Evolutionary conservation across 352 stramenopile species (phyloP), one percentile per base, ranked within the genome.

Genomic region (Hyaloperonospora brassicae): DNA sequence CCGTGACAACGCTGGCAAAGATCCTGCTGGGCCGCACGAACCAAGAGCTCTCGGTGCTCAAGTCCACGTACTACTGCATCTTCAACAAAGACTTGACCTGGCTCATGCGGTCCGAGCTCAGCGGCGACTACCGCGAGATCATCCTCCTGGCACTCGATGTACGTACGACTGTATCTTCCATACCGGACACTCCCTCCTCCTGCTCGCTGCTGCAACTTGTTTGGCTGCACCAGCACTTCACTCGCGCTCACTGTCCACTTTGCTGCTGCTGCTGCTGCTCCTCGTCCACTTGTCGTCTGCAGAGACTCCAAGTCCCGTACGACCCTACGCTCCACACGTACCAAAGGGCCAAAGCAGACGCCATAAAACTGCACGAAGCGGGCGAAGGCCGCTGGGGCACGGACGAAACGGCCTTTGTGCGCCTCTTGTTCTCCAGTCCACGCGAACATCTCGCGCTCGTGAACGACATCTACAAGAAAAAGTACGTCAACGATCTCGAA

Each of bases 381-480:
- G 80, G 80, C 13, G 65, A 88, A 57, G 78, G 78, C 35, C 79
- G 76, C 50, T 87, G 73, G 80, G 78, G 78, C 27, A 91, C 80
- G 23, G 80, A 89, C 25, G 80, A 91, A 47, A 73, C 66, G 22
- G 68, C 70, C 1, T 89, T 89, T 59, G 61, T 80, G 34, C 73
- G 70, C 21, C 70, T 84, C 48, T 44, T 87, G 17, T 75, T 85
- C 54, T 71, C 72, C 12, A 85, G 76, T 40, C 76, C 76, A 24
- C 64, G 72, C 23, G 56, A 88, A 53, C 74, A 86, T 55, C 31
- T 88, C 4, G 63, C 68, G 34, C 57, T 73, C 3, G 47, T 91
- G 24, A 82, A 89, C 61, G 70, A 79, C 35, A 77, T 72, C 30
- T 89, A 89, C 62, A 64, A 66, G 49, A 74, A 75, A 25, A 87